phyloP scores from a whole-genome alignment of 352 stramenopile genomes.

The Sclerospora graminicola region DNA sequence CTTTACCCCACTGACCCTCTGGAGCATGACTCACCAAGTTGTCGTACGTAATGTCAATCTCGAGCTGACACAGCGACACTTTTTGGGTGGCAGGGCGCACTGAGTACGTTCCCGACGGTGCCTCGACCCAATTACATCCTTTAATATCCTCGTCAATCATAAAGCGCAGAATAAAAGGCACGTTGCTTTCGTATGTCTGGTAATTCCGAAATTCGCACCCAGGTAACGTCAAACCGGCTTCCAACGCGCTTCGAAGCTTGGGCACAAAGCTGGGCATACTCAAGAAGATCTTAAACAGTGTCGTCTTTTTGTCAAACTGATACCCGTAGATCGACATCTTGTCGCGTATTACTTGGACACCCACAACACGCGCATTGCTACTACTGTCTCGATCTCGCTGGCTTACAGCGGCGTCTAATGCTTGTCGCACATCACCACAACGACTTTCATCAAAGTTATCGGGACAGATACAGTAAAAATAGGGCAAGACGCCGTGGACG shows the following conservation, averaged over 20 bases:
- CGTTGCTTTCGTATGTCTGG: conserved; percentile 98
- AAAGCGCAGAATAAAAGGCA: conserved; percentile 98
- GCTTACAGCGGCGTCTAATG: conserved; percentile 42
- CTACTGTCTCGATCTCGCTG: conserved; percentile 44
- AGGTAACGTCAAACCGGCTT: conserved; percentile 70
- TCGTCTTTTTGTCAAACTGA: conserved; percentile 63
- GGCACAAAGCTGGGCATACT: conserved; percentile 93
- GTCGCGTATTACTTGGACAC: conserved; percentile 63
- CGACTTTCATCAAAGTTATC: conserved; percentile 52
- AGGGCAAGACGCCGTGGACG: conserved; percentile 96
- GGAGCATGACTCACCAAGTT: conserved; percentile 91
- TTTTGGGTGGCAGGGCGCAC: conserved; percentile 66
- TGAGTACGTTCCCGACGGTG: conserved; percentile 87
- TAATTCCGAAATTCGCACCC: conserved; percentile 59
- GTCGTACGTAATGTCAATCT: conserved; percentile 98
- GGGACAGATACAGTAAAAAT: conserved; percentile 91
- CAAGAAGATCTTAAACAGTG: conserved; percentile 88
- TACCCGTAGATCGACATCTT: conserved; percentile 85
- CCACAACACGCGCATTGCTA: conserved; percentile 42
- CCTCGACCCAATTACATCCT: conserved; percentile 96
- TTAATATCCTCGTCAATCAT: conserved; percentile 98
- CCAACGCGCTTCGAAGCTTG: conserved; percentile 86
- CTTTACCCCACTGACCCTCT: conserved; percentile 92
- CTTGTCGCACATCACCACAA: conserved; percentile 58
- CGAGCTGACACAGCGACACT: conserved; percentile 88